Evolutionary conservation across 768 basidiomycete species (phyloP), one percentile per base, ranked within the genome.

Genomic region (Calocybe indica): DNA sequence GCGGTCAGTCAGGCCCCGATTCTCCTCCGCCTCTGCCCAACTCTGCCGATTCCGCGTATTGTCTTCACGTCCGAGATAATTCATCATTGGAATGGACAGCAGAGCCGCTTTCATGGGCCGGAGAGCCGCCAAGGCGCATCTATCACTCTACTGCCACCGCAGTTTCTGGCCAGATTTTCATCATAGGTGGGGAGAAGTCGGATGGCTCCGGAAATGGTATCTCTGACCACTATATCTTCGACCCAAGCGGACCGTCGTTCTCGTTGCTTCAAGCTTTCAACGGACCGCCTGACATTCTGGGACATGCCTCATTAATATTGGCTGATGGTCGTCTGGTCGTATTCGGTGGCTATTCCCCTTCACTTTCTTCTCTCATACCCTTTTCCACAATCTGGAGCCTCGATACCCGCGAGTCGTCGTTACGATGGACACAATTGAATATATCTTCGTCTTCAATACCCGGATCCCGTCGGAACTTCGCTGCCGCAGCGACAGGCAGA

Each of bases 151-250:
- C 85, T 5, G 72, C 76, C 6, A 72, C 76, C 8, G 49, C 70
- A 0, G 52, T 58, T 5, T 64, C 66, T 6, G 83, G 82, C 5
- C 65, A 69, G 39, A 70, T 89, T 8, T 89, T 76, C 65, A 72
- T 94, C 33, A 73, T 86, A 40, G 92, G 92, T 3, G 92, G 92
- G 6, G 76, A 86, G 64, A 82, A 75, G 56, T 80, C 80, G n/a
- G 92, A 95, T 61, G 88, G 80, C 9, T 93, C 91, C 7, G 72
- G 72, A 1, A 68, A 65, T 42, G 77, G 70, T 0, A 82, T 86
- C 57, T 68, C 75, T 5, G 80, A 86, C 40, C 76, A 85, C 47
- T 90, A 80, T 55, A 60, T 74, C 14, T 91, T 88, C 64, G 59
- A 76, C 54, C 74, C 80, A 12, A 64, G 55, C 8, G 52, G 54